Base-by-base conservation (phyloP, 2,329 filamentous ascomycete species). In the Lecanicillium sp. region DNA sequence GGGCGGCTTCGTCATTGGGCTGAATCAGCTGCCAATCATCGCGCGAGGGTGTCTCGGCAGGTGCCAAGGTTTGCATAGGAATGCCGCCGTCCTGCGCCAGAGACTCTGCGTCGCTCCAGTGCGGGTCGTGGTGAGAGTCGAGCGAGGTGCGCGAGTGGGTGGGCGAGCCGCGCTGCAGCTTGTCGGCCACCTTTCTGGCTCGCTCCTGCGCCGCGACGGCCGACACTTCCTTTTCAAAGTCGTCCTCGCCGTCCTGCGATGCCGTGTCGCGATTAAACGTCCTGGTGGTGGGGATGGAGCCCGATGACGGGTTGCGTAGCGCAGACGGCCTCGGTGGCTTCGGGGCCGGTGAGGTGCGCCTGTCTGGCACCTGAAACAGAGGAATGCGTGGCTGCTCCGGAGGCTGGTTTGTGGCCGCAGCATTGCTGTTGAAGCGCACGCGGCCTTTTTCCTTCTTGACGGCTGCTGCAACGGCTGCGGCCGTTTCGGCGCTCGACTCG, bases 381-480 rank as follows among this genome's bases (percentile, higher is more conserved):
- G 29, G 37, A 38, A 20, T 45, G 39, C n/a, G 49, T 37, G 31
- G 43, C 32, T 53, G 22, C 22, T 25, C n/a, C 22, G 22, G 6
- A 34, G 49, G 57, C 42, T 44, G 40, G 13, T 37, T 56, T 29
- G 48, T 56, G 17, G 49, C 53, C 14, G 49, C 62, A 19, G 65
- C 62, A 41, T 58, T 63, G 53, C 66, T 71, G 49, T 70, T 70
- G 46, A 71, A 71, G 6, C 67, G 60, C 19, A 71, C 68, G 19
- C 68, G 62, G 3, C 62, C 65, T 45, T 68, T 71, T 44, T 71
- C 67, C 35, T 59, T 65, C 47, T 58, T 66, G 20, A 49, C 32
- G 31, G 48, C 47, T 25, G 46, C 46, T 31, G 46, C 47, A 25
- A 37, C 45, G 28, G 42, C 46, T 32, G 42, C 33, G n/a, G 33